Conservation (phyloP, 2,329 filamentous ascomycete species). For the Ilyonectria mors-panacis region DNA sequence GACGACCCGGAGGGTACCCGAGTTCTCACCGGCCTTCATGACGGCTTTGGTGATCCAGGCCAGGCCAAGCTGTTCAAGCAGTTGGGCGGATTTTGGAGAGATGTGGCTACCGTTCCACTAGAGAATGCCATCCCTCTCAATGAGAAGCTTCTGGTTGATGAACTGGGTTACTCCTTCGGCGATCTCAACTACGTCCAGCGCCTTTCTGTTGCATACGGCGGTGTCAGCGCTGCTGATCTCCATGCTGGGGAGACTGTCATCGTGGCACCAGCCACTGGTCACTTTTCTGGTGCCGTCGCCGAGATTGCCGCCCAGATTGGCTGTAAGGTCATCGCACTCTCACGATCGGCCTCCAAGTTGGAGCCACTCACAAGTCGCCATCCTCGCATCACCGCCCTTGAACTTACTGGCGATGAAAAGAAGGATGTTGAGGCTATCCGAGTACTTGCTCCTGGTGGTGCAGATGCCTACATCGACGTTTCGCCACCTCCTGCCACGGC, state of each 20-base stretch:
- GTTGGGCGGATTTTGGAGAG: constrained; percentile 36
- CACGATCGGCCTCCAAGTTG: constrained; percentile 22
- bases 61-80: constrained; percentile 30
- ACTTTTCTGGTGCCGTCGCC: constrained; percentile 37
- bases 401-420: constrained; percentile 29
- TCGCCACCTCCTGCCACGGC: constrained; percentile 33
- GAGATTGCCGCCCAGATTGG: constrained; percentile 38
- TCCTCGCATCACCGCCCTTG: constrained; percentile 15
- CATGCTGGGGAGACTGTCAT: constrained; percentile 32
- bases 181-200: constrained; percentile 38
- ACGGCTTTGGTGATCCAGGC: constrained; percentile 16
- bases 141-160: constrained; percentile 13
- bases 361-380: constrained; percentile 24
- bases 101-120: constrained; percentile 12
- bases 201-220: constrained; percentile 33
- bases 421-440: constrained; percentile 18
- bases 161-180: constrained; percentile 35
- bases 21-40: constrained; percentile 31
- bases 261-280: constrained; percentile 34
- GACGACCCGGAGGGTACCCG: constrained; percentile 28
- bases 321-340: constrained; percentile 37
- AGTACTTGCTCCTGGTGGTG: constrained; percentile 7
- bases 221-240: constrained; percentile 24
- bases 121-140: constrained; percentile 34
- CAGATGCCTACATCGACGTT: constrained; percentile 36